Evolutionary conservation across 2,329 filamentous ascomycete genomes (phyloP).

Genomic region (Rutstroemia sp.): DNA sequence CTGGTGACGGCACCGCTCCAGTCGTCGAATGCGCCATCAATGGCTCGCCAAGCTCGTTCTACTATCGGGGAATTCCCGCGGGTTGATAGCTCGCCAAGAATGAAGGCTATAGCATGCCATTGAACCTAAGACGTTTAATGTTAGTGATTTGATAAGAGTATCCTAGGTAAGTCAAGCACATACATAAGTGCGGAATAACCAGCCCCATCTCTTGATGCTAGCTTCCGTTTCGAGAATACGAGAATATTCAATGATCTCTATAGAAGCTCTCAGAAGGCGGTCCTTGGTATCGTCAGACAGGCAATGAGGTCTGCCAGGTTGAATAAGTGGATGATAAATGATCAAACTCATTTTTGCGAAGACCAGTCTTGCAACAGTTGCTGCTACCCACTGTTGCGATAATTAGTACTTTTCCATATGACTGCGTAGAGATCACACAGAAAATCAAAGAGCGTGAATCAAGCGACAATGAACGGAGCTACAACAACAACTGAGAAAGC

Average conservation of each 20-base stretch:
- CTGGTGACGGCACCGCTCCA: conserved; percentile 22
- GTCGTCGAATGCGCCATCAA: conserved; percentile 28
- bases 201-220: conserved; percentile 35
- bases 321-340: conserved; percentile 30
- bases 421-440: background rate
- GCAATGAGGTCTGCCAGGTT: conserved; percentile 23
- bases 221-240: conserved; percentile 32
- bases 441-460: background rate
- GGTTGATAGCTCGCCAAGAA: conserved; percentile 34
- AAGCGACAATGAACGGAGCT: background rate
- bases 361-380: conserved; percentile 34
- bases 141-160: background rate
- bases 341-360: conserved; percentile 34
- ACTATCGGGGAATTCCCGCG: conserved; percentile 31
- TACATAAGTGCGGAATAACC: conserved; percentile 33
- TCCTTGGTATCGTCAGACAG: conserved; percentile 31
- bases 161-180: background rate
- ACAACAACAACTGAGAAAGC: no score
- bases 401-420: background rate
- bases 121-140: conserved; percentile 21
- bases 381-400: conserved; percentile 36
- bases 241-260: conserved; percentile 37
- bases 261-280: conserved; percentile 32
- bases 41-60: conserved; percentile 35
- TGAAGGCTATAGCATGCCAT: conserved; percentile 39